Percentiles rank a stretch among this genome's conserved stretches.
These are phyloP conservation scores for Boechera stricta DNA, from an alignment of 345 rosid genomes.

Conservation along the genomic window DNA sequence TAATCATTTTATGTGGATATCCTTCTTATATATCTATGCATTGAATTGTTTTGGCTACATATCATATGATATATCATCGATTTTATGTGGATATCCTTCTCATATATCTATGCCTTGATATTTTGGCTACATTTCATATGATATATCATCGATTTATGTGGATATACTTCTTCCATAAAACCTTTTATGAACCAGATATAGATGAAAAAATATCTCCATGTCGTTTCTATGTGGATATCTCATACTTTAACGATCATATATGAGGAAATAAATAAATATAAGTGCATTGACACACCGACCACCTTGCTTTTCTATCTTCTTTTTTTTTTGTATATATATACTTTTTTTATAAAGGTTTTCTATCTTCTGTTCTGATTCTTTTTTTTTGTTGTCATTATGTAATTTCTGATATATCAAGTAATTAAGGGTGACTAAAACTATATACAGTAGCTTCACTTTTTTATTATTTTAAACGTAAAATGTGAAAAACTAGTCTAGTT, in stretches of 20 bases:
- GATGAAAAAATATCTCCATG: conserved; percentile 33
- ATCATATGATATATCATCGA: conserved; percentile 20
- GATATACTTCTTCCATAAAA: conserved; percentile 4
- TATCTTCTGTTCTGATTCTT: background rate
- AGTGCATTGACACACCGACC: conserved; percentile 24
- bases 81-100: conserved; percentile 4
- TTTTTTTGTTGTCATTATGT: background rate
- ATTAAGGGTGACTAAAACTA: background rate
- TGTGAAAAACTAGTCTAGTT: background rate
- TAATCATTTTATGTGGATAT: background rate
- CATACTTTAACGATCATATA: conserved; percentile 20
- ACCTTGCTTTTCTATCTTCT: background rate
- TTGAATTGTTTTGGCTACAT: conserved; percentile 16
- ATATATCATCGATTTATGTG: conserved; percentile 33
- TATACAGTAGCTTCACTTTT: background rate
- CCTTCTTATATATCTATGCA: background rate
- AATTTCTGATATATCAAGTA: background rate
- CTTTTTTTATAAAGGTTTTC: background rate
- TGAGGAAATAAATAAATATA: conserved; percentile 30
- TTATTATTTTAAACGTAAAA: background rate
- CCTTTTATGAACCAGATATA: conserved; percentile 17
- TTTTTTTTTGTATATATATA: background rate
- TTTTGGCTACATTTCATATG: conserved; percentile 20
- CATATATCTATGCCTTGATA: background rate
- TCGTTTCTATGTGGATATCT: conserved; percentile 26